Conservation (phyloP, 495 filamentous ascomycete species). For the Lepidopterella palustris region DNA sequence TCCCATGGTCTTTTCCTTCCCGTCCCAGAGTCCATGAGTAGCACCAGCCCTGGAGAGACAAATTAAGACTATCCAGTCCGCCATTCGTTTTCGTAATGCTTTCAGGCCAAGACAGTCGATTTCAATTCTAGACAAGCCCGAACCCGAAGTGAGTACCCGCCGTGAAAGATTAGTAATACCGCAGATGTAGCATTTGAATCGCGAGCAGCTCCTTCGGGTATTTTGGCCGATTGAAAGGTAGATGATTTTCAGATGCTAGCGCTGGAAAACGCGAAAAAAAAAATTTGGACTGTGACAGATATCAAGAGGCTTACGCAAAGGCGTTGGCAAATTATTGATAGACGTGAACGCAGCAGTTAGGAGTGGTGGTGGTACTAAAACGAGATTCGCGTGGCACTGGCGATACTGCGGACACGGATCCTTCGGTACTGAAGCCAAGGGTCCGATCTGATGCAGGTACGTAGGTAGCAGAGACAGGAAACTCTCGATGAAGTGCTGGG, state of each 20-base stretch:
- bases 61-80: conserved; percentile 12
- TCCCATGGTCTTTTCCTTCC: conserved; percentile 29
- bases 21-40: conserved; percentile 26
- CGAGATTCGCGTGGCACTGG: background rate
- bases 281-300: background rate
- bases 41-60: conserved; percentile 16
- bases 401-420: background rate
- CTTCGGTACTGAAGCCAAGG: background rate
- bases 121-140: conserved; percentile 4
- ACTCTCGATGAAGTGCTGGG: too few species aligned
- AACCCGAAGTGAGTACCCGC: conserved; percentile 4
- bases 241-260: background rate
- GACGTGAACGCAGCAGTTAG: background rate
- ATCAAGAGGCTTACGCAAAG: background rate
- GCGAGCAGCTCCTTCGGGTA: too few species aligned
- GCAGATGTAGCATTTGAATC: background rate
- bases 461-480: too few species aligned
- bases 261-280: background rate
- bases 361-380: background rate
- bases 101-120: conserved; percentile 11
- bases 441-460: background rate
- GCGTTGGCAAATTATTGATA: background rate
- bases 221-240: too few species aligned
- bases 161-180: conserved; percentile 24
- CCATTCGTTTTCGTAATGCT: conserved; percentile 21